Evolutionary conservation across 2,329 filamentous ascomycete species (phyloP).

Genomic region (Pseudodiploospora longispora): DNA sequence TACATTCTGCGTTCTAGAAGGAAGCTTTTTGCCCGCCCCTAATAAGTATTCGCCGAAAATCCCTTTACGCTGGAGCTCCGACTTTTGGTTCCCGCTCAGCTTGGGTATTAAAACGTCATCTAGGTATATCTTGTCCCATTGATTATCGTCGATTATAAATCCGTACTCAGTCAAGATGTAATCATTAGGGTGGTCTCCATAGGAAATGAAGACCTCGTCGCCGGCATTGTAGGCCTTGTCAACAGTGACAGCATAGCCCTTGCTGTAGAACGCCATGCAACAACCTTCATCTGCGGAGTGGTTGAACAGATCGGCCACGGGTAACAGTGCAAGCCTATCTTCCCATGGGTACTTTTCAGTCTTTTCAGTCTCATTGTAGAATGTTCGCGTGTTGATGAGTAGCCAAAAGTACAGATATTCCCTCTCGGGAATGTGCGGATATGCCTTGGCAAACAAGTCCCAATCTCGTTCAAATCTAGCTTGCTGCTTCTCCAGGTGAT

Average conservation of each 20-base stretch:
- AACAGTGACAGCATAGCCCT: conserved; percentile 1
- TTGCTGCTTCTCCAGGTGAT: conserved; percentile 46
- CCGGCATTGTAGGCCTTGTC: conserved; percentile 26
- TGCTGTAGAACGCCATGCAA: not conserved
- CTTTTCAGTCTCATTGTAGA: conserved; percentile 3
- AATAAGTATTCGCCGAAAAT: conserved; percentile 45
- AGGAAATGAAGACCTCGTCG: conserved; percentile 61
- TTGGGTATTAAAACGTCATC: conserved; percentile 39
- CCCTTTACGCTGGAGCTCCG: conserved; percentile 33
- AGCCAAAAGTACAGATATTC: conserved; percentile 4
- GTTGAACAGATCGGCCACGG: conserved; percentile 8
- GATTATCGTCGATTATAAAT: conserved; percentile 40
- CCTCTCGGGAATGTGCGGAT: conserved; percentile 21
- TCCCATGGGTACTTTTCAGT: conserved; percentile 8
- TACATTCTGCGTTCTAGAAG: conserved; percentile 47
- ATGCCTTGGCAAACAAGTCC: conserved; percentile 22
- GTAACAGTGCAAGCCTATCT: conserved; percentile 4
- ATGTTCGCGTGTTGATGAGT: conserved; percentile 5
- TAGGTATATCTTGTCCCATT: conserved; percentile 41
- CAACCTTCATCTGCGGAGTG: conserved; percentile 2
- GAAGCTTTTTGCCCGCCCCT: conserved; percentile 35
- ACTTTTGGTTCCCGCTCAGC: conserved; percentile 28
- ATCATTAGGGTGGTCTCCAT: conserved; percentile 64
- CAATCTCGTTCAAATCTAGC: conserved; percentile 34
- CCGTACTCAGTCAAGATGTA: conserved; percentile 64